Evolutionary conservation across 768 basidiomycete species (phyloP), one percentile per base, ranked within the genome.

Genomic region (Termitomyces eurrhizus): DNA sequence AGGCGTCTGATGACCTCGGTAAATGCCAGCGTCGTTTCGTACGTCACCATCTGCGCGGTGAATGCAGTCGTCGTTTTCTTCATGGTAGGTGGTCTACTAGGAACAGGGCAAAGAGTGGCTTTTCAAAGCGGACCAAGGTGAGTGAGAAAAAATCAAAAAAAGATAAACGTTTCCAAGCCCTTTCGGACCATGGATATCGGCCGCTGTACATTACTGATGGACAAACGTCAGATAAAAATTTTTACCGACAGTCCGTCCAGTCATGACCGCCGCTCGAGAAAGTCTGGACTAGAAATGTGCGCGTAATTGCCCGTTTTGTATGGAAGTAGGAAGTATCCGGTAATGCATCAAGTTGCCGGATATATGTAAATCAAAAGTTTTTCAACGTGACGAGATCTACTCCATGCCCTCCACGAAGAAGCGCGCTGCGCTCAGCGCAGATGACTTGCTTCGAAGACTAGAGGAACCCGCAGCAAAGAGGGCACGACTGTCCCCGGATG

Each of bases 361-460:
- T 32, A 24, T n/a, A 8, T 32, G 16, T n/a, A 36, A 18, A 24
- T 45, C n/a, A 58, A 49, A 2, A 8, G 33, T 53, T 46, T 57
- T 59, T 56, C 50, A 33, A 9, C 3, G 26, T 21, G 9, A 21
- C 12, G 12, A 29, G 2, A 8, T 37, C 5, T 8, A 33, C 13
- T 14, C 41, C 63, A 67, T 66, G 61, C 13, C 56, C 48, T 51
- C 51, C 42, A 50, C 39, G 42, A 74, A 70, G 60, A 70, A 72
- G 44, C 71, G 74, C 63, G 62, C 67, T 18, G 54, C 41, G 0
- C 58, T 78, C 29, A 79, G 77, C 41, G 68, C 75, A 0, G 83
- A 84, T 60, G 82, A 83, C 50, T 70, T 83, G 8, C 72, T 83
- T 52, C 77, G 73, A 61, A 68, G 72, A 54, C 78, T 78, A 63